phyloP scores from a whole-genome alignment of 2,329 filamentous ascomycete genomes.

The Ceratocystis harringtonii region DNA sequence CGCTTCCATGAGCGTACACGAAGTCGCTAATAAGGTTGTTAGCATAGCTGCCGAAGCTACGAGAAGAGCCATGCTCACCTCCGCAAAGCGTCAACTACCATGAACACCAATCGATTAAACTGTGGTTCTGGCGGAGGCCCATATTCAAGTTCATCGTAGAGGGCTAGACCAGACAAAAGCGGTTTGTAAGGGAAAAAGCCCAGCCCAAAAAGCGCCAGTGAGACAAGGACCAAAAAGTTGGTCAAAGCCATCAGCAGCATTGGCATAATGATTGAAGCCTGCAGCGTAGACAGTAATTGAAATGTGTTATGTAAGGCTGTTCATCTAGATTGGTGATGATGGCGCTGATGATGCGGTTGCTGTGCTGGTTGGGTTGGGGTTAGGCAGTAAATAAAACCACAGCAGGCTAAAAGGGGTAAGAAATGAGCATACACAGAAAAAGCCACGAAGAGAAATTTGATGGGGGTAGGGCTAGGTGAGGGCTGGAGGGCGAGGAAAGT shows the following conservation, averaged over 20 bases:
- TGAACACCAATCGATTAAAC: constrained; percentile 86
- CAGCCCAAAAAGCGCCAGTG: constrained; percentile 62
- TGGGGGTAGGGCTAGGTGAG: not conserved
- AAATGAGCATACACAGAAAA: not conserved
- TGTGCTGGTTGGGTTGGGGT: not conserved
- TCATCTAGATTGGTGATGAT: not conserved
- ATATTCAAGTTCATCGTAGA: constrained; percentile 41
- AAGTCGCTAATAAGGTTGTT: constrained; percentile 53
- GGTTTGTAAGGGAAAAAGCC: constrained; percentile 99
- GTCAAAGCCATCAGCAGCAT: constrained; percentile 26
- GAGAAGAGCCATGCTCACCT: constrained; percentile 39
- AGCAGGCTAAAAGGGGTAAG: not conserved
- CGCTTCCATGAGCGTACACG: constrained; percentile 67
- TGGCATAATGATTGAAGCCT: not conserved
- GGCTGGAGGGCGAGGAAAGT: not conserved
- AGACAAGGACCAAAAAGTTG: constrained; percentile 63
- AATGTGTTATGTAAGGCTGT: not conserved
- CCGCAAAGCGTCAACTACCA: constrained; percentile 91
- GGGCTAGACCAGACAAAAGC: constrained; percentile 69
- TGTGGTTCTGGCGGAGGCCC: constrained; percentile 46
- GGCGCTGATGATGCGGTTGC: not conserved
- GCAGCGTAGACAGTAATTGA: not conserved
- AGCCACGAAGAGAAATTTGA: not conserved
- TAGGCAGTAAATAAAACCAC: not conserved
- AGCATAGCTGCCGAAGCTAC: constrained; percentile 10